Base-by-base conservation (phyloP, 768 basidiomycete genomes). In the Boletales sp. region DNA sequence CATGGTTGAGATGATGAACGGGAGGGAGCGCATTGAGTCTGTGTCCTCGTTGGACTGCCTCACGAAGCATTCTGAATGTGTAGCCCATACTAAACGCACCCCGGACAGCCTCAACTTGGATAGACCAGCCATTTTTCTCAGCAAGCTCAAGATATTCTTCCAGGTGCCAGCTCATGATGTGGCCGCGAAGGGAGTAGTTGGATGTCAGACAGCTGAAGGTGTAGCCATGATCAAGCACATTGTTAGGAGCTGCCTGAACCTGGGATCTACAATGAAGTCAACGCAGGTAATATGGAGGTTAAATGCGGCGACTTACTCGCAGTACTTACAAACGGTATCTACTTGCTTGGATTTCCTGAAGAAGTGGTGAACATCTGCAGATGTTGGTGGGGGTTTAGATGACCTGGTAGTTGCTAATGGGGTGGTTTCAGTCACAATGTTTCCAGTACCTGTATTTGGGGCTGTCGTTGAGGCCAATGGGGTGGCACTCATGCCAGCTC, bases 101-200 rank as follows among this genome's bases (percentile, higher is more conserved):
- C 18, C 17, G 19, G 19, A 50, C 41, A 10, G n/a, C 31, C 8
- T 42, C n/a, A 17, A 50, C 8, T 21, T 27, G 19, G 19, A 43
- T 35, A 6, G 41, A 15, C 51, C 51, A 52, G 5, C 17, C 15
- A 12, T 52, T 43, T 13, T 43, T 24, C 17, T 47, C 32, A 37
- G 46, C 51, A n/a, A 38, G 30, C 0, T 11, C 30, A 10, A 52
- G 36, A 14, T 43, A 52, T n/a, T 31, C 34, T 1, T 24, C 7
- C 10, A 52, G 29, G 35, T 52, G 51, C 14, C 13, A 43, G 10
- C 43, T 48, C 10, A 17, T 10, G 15, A 52, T 52, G 17, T 52
- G 51, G 15, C 1, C 2, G 31, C 21, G 27, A 34, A 52, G 40
- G 4, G 5, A 36, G 10, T 32, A 7, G 21, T 48, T 47, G n/a